Evolutionary conservation across 2,329 filamentous ascomycete genomes (phyloP).

Genomic region (Trichophyton benhamiae): DNA sequence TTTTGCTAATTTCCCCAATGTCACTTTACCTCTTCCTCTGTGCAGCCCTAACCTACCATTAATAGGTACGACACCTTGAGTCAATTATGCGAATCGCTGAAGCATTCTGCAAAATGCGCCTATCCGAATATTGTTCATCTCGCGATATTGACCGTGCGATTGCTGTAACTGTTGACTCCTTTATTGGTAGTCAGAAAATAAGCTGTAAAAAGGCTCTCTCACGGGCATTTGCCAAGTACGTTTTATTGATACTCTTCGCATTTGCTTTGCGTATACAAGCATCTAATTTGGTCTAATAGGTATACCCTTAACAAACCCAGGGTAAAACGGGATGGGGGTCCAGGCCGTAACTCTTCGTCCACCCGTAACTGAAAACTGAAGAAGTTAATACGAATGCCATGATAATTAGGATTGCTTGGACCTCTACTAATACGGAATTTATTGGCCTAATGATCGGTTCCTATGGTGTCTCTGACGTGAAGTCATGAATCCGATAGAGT

Average conservation of each 20-base stretch:
- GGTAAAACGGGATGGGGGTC: neutral
- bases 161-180: conserved; percentile 89
- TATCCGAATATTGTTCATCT: conserved; percentile 86
- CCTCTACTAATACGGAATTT: too few species aligned
- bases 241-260: conserved; percentile 20
- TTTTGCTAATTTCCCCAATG: conserved; percentile 1
- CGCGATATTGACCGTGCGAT: conserved; percentile 95
- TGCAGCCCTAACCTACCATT: neutral
- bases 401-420: too few species aligned
- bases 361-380: neutral
- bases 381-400: too few species aligned
- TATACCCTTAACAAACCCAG: conserved; percentile 5
- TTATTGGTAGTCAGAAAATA: conserved; percentile 91
- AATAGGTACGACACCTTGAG: conserved; percentile 86
- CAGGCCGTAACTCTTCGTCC: neutral
- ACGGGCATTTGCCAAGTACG: conserved; percentile 92
- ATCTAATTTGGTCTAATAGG: neutral
- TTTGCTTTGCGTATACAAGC: neutral
- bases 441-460: too few species aligned
- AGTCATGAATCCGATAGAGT: neutral
- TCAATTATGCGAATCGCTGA: conserved; percentile 94
- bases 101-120: conserved; percentile 90
- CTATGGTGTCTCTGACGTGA: neutral
- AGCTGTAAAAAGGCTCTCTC: conserved; percentile 94
- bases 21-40: neutral